Evolutionary conservation across 495 filamentous ascomycete genomes (phyloP).

Genomic region (Aspergillus ostianus): DNA sequence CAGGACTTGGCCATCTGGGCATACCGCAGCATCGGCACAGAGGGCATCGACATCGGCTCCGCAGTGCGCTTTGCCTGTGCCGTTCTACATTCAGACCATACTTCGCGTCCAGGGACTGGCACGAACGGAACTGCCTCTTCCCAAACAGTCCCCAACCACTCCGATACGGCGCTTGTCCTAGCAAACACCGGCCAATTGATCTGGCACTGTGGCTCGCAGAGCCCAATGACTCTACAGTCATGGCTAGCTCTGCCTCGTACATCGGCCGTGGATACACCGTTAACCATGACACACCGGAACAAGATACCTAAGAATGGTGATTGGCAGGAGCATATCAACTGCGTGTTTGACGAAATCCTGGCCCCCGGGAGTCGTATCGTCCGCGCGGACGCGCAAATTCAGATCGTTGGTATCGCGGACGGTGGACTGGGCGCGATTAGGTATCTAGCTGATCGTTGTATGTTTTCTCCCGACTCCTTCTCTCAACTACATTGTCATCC

Average conservation of each 20-base stretch:
- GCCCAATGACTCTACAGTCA: slow-evolving; percentile 51
- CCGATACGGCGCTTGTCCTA: slow-evolving; percentile 54
- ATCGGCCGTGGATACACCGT: slow-evolving; percentile 48
- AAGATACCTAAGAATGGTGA: slow-evolving; percentile 52
- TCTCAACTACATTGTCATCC: too few relatives aligned
- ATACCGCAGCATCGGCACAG: slow-evolving; percentile 58
- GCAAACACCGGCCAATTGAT: slow-evolving; percentile 69
- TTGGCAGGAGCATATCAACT: slow-evolving; percentile 54
- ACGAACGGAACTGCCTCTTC: slow-evolving; percentile 12
- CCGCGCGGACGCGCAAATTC: slow-evolving; percentile 47
- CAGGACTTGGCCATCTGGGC: slow-evolving; percentile 77
- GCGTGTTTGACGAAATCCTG: slow-evolving; percentile 63
- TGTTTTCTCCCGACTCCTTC: slow-evolving; percentile 10
- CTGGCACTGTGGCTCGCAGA: slow-evolving; percentile 60
- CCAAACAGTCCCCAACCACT: slow-evolving; percentile 1
- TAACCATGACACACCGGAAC: slow-evolving; percentile 45
- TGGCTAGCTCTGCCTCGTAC: slow-evolving; percentile 55
- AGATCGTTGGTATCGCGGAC: slow-evolving; percentile 64
- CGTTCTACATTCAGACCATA: slow-evolving; percentile 29
- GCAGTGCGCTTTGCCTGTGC: slow-evolving; percentile 58
- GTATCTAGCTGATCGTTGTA: slow-evolving; percentile 60
- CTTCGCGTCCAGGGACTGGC: not conserved
- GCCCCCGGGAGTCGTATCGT: slow-evolving; percentile 35
- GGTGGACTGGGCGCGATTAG: slow-evolving; percentile 49
- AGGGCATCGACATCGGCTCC: slow-evolving; percentile 65